phyloP scores from a whole-genome alignment of 345 rosid species.

The Orychophragmus violaceus region DNA sequence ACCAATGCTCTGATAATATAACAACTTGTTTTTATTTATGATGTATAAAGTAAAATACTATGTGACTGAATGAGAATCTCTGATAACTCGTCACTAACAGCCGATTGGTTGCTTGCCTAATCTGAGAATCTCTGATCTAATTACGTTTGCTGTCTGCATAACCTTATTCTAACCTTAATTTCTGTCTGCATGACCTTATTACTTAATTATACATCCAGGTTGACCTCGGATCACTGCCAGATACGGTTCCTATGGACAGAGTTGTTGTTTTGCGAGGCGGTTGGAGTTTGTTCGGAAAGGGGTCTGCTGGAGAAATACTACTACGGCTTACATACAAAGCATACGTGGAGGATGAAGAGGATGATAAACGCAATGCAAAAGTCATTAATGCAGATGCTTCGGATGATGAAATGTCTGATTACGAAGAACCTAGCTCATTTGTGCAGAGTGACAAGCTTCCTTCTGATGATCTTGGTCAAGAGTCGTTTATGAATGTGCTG shows the following conservation, averaged over 20 bases:
- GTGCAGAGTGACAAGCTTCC: conserved; percentile 32
- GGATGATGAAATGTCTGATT: conserved; percentile 74
- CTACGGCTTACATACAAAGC: conserved; percentile 94
- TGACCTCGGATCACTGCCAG: conserved; percentile 71
- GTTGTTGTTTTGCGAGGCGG: conserved; percentile 65
- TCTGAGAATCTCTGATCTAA: not conserved
- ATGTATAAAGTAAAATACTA: not conserved
- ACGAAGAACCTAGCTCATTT: conserved; percentile 44
- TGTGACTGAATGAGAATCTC: not conserved
- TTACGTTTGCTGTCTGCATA: not conserved
- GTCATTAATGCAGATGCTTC: conserved; percentile 45
- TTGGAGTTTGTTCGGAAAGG: conserved; percentile 69
- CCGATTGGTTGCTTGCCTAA: conserved; percentile 12
- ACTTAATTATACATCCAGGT: conserved; percentile 46
- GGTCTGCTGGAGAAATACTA: conserved; percentile 76
- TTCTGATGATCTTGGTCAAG: conserved; percentile 47
- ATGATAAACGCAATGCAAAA: conserved; percentile 48
- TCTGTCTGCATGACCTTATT: conserved; percentile 5
- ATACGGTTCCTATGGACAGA: conserved; percentile 92
- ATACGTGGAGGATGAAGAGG: conserved; percentile 97
- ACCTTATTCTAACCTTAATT: conserved; percentile 9
- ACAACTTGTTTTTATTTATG: not conserved
- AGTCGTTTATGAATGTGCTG: conserved; percentile 89
- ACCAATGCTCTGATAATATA: not conserved
- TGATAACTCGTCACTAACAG: conserved; percentile 8